Percentiles rank a stretch among this genome's conserved stretches.
These are phyloP conservation scores for Tetracladium setigerum DNA, from an alignment of 495 filamentous ascomycete genomes.

Conservation along the genomic window DNA sequence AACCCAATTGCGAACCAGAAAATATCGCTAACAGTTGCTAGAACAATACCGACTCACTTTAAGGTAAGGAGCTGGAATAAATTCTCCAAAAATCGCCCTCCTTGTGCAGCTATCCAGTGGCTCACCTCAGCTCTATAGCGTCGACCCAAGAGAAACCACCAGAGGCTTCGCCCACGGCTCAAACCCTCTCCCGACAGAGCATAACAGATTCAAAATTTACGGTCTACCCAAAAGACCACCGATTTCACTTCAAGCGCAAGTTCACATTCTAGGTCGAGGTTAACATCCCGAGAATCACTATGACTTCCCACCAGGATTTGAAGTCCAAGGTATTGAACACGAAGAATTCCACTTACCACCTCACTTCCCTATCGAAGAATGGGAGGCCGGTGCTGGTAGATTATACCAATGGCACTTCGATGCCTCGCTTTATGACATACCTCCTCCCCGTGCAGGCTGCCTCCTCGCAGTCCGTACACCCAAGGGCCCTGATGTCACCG, in stretches of 20 bases:
- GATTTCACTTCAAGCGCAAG: slow-evolving; percentile 20
- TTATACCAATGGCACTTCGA: slow-evolving; percentile 30
- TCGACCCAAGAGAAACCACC: slow-evolving; percentile 21
- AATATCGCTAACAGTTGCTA: no score
- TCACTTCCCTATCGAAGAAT: slow-evolving; percentile 23
- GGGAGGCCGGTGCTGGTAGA: slow-evolving; percentile 19
- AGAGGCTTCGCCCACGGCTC: slow-evolving; percentile 24
- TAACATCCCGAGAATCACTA: slow-evolving; percentile 21
- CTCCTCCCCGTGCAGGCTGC: slow-evolving; percentile 23
- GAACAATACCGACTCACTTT: no score
- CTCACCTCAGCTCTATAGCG: no score
- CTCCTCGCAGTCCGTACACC: slow-evolving; percentile 26
- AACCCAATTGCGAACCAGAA: no score
- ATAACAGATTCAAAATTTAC: slow-evolving; percentile 22
- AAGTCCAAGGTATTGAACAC: slow-evolving; percentile 26
- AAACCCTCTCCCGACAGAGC: slow-evolving; percentile 15
- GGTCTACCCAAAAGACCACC: slow-evolving; percentile 22
- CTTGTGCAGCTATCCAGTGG: no score
- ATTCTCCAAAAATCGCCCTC: no score
- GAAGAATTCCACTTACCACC: slow-evolving; percentile 24
- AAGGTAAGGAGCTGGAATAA: no score
- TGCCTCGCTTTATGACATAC: slow-evolving; percentile 23
- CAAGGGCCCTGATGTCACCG: slow-evolving; percentile 24
- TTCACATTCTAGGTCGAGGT: slow-evolving; percentile 26
- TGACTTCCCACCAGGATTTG: slow-evolving; percentile 24